Evolutionary conservation across 2,329 filamentous ascomycete genomes (phyloP).

Genomic region (Mycogone perniciosa): DNA sequence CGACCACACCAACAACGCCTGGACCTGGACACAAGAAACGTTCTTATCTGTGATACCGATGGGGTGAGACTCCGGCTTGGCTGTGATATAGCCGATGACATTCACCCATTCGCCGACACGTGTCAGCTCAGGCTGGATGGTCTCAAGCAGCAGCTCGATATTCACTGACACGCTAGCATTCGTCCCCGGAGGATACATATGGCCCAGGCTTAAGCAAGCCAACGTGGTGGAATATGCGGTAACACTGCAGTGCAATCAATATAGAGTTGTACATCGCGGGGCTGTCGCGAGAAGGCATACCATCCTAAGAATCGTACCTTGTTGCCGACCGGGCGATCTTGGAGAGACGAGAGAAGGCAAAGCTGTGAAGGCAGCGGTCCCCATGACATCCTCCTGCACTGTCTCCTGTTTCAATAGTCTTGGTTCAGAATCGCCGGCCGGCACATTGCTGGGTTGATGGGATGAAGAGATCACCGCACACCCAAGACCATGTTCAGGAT

Average conservation of each 20-base stretch:
- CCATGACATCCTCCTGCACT: slow-evolving; percentile 37
- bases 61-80: slow-evolving; percentile 13
- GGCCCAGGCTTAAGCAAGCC: slow-evolving; percentile 61
- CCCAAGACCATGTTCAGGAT: no score
- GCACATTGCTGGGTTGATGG: neutral
- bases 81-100: slow-evolving; percentile 70
- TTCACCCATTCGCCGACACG: slow-evolving; percentile 82
- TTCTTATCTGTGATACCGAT: slow-evolving; percentile 8
- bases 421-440: no score
- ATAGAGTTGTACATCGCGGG: neutral
- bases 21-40: slow-evolving; percentile 43
- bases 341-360: slow-evolving; percentile 59
- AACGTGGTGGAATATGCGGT: slow-evolving; percentile 44
- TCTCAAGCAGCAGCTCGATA: slow-evolving; percentile 63
- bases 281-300: slow-evolving; percentile 46
- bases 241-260: slow-evolving; percentile 34
- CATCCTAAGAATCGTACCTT: slow-evolving; percentile 92
- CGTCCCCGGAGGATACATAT: slow-evolving; percentile 50
- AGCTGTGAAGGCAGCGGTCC: slow-evolving; percentile 59
- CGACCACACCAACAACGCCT: slow-evolving; percentile 72
- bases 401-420: neutral
- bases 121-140: slow-evolving; percentile 55
- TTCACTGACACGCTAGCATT: slow-evolving; percentile 56
- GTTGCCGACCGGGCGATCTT: slow-evolving; percentile 45
- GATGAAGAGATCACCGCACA: no score